Percentiles rank a stretch among this genome's conserved stretches.
Conservation (phyloP, 768 basidiomycete species). For the Ramaria sp. region DNA sequence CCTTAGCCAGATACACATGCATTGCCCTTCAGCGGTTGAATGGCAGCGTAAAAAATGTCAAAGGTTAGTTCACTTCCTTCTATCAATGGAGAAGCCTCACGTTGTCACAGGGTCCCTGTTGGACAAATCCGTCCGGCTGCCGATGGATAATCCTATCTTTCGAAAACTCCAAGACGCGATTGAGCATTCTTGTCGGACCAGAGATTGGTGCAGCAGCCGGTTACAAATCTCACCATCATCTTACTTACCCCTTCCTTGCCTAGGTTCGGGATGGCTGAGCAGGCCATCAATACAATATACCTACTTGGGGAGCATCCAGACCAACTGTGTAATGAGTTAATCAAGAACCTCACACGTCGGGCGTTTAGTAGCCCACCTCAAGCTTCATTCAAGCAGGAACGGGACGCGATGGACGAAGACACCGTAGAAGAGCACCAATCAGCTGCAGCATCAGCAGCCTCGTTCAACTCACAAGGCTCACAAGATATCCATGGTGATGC, state of each 20-base stretch:
- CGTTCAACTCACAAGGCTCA: slow-evolving; percentile 14
- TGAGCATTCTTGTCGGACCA: slow-evolving; percentile 67
- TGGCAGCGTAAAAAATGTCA: slow-evolving; percentile 94
- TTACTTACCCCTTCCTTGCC: background rate
- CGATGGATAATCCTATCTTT: slow-evolving; percentile 85
- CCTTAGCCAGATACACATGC: slow-evolving; percentile 87
- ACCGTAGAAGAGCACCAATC: slow-evolving; percentile 20
- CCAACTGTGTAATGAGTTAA: slow-evolving; percentile 63
- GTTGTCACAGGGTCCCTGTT: slow-evolving; percentile 58
- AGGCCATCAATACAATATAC: slow-evolving; percentile 94
- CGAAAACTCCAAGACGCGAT: slow-evolving; percentile 71
- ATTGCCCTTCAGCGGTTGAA: slow-evolving; percentile 86
- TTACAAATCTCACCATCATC: background rate
- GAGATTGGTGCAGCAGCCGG: slow-evolving; percentile 55
- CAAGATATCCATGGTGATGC: slow-evolving; percentile 33
- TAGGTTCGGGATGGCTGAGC: slow-evolving; percentile 87
- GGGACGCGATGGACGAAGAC: slow-evolving; percentile 50
- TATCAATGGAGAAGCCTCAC: background rate
- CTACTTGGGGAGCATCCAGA: slow-evolving; percentile 92
- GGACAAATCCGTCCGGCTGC: slow-evolving; percentile 76
- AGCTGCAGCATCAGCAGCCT: slow-evolving; percentile 12
- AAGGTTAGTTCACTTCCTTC: slow-evolving; percentile 42
- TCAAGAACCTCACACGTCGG: slow-evolving; percentile 68
- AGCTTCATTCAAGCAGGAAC: slow-evolving; percentile 26
- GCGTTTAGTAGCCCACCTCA: slow-evolving; percentile 42